phyloP scores from a whole-genome alignment of 257 asterid species.

The Nicotiana attenuata region DNA sequence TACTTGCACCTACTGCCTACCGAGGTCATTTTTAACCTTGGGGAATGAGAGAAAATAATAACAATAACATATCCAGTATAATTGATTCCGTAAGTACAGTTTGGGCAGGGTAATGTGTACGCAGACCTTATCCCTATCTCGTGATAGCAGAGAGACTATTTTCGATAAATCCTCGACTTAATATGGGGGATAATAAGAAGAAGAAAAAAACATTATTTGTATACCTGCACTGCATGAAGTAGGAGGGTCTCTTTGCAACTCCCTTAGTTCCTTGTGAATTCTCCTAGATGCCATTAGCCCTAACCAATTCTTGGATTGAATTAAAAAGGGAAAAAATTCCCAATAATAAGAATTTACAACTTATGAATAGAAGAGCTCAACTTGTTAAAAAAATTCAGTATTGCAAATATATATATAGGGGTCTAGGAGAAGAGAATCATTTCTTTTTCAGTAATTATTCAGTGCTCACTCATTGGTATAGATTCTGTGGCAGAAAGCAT shows the following conservation, averaged over 20 bases:
- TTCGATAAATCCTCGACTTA: too few relatives aligned
- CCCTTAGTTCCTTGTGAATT: conserved; percentile 19
- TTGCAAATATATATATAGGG: neutral
- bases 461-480: conserved; percentile 8
- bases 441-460: neutral
- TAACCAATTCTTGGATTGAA: neutral
- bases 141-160: too few relatives aligned
- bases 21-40: too few relatives aligned
- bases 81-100: too few relatives aligned
- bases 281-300: conserved; percentile 17
- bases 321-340: too few relatives aligned
- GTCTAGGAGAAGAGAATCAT: neutral
- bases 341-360: neutral
- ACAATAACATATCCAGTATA: too few relatives aligned
- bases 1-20: too few relatives aligned
- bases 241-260: conserved; percentile 23
- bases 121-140: too few relatives aligned
- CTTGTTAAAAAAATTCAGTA: neutral
- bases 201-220: neutral
- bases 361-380: neutral
- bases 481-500: neutral
- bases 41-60: too few relatives aligned
- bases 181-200: too few relatives aligned
- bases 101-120: too few relatives aligned
- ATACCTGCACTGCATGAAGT: conserved; percentile 22